Base-by-base conservation (phyloP, 2,329 filamentous ascomycete genomes). In the Massarina eburnea region DNA sequence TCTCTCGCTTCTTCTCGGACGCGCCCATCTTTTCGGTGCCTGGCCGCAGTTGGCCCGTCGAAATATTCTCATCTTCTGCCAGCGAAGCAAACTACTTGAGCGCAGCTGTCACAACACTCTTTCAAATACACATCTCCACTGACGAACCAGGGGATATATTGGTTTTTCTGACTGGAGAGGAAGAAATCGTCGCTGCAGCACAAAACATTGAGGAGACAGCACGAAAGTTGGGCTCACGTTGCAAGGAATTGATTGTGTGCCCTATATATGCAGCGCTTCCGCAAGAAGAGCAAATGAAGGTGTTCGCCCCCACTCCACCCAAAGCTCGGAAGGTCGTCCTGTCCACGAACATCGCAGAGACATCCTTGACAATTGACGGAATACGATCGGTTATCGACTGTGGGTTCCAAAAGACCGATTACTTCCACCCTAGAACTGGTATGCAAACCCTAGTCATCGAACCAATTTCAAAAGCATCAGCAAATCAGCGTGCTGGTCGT, bases 281-380 rank as follows among this genome's bases (percentile, higher is more conserved):
- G 0, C 91, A 90, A 0, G 91, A 97, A 47, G 74, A 95, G 1
- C 94, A 99, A 66, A 83, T 87, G 38, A 92, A 92, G 66, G 96
- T 97, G 55, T 99, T 99, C 61, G 90, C 96, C 60, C 91, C 91
- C 0, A 95, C 92, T 0, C 92, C 94, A 0, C 82, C 86, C 0
- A 86, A 86, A 15, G 86, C 88, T 0, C 82, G 94, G 21, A 99
- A 97, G 66, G 90, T 97, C 0, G 90, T 99, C 0, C 74, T 97
- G 29, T 91, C 92, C 0, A 97, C 94, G 2, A 99, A 99, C 65
- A 97, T 99, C 68, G 94, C 94, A 2, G 94, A 99, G 70, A 99
- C 94, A 0, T 91, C 85, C 76, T 74, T 99, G 62, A 99, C 94
- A 0, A 96, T 99, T 46, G 91, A 97, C 66, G 92, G 91, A 14